Conservation (phyloP, 1,284 basidiomycete species). For the Spongiforma sp. region DNA sequence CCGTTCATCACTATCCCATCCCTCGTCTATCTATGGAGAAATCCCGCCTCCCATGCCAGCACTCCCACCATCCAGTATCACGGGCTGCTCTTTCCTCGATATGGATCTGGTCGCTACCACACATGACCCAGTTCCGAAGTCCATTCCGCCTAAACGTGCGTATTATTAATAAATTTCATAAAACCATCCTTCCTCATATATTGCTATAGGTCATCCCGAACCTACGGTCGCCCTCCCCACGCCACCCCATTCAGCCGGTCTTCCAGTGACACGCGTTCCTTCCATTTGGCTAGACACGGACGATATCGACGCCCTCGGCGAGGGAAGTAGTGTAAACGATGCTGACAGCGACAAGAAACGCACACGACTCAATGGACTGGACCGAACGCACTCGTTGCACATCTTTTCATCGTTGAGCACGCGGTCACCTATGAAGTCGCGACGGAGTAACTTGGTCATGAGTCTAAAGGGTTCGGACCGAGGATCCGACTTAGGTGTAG, state of each 20-base stretch:
- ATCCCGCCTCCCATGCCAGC: slow-evolving; percentile 30
- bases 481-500: neutral
- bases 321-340: neutral
- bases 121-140: slow-evolving; percentile 15
- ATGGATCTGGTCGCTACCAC: slow-evolving; percentile 24
- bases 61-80: slow-evolving; percentile 10
- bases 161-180: neutral
- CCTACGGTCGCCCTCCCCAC: slow-evolving; percentile 24
- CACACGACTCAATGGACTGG: slow-evolving; percentile 14
- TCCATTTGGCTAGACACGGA: slow-evolving; percentile 32
- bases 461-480: slow-evolving; percentile 23
- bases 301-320: slow-evolving; percentile 5
- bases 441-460: slow-evolving; percentile 36
- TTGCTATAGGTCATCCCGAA: slow-evolving; percentile 21
- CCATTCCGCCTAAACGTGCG: slow-evolving; percentile 26
- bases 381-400: slow-evolving; percentile 25
- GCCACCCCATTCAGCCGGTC: slow-evolving; percentile 32
- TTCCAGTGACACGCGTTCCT: slow-evolving; percentile 22
- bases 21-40: neutral
- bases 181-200: neutral
- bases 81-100: slow-evolving; percentile 33
- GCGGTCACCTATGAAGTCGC: slow-evolving; percentile 2
- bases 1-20: slow-evolving; percentile 14
- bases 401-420: slow-evolving; percentile 21
- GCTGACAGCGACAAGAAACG: slow-evolving; percentile 1